A percentile compares a stretch with the other conserved stretches of the same genome.
Conservation (phyloP, 202 grass and related monocot genomes). For the Cymbopogon flexuosus region DNA sequence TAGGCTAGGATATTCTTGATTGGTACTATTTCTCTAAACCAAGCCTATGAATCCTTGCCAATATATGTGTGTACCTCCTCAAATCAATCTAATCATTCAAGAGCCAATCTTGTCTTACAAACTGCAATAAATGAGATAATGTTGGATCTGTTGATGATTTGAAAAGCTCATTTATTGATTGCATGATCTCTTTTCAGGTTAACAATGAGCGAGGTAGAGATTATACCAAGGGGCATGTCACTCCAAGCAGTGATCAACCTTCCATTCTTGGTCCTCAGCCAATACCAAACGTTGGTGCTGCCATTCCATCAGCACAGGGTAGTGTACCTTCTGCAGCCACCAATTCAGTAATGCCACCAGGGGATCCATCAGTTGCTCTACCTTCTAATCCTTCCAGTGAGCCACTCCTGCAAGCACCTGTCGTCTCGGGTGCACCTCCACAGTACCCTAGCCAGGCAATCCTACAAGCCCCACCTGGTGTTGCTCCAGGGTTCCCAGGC, state of each 20-base stretch:
- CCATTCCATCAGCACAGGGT: slow-evolving; percentile 2
- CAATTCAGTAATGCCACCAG: slow-evolving; percentile 29
- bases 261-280: slow-evolving; percentile 80
- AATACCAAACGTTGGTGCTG: slow-evolving; percentile 16
- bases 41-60: neutral
- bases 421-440: slow-evolving; percentile 11
- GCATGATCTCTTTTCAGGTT: slow-evolving; percentile 45
- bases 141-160: neutral
- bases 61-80: neutral
- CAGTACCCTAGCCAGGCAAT: slow-evolving; percentile 43
- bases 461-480: slow-evolving; percentile 39
- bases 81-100: neutral
- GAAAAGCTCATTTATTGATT: neutral
- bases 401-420: slow-evolving; percentile 23
- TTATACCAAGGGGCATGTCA: slow-evolving; percentile 53
- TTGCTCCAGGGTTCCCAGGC: slow-evolving; percentile 20
- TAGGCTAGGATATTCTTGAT: neutral
- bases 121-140: neutral
- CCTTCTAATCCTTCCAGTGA: slow-evolving; percentile 38
- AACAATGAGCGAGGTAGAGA: slow-evolving; percentile 92
- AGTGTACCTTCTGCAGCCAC: slow-evolving; percentile 29
- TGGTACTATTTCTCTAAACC: neutral
- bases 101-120: neutral
- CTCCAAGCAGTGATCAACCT: slow-evolving; percentile 47
- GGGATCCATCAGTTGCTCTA: slow-evolving; percentile 26